These are phyloP conservation scores for Xanthoceras sorbifolium DNA, from an alignment of 345 rosid genomes.

Conservation along the genomic window DNA sequence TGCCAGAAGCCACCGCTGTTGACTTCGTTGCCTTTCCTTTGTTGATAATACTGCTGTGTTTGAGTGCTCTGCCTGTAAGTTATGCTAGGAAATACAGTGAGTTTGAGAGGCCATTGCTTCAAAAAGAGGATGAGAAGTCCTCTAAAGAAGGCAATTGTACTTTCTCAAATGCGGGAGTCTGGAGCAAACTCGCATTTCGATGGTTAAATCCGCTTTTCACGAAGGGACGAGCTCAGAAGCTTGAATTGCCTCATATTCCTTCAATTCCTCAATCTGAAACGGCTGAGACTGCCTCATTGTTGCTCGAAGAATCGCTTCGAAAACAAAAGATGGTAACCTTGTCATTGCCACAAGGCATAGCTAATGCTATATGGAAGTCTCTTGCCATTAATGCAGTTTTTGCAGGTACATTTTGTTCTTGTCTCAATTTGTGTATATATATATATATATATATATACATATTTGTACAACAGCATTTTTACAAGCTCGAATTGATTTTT, in stretches of 20 bases:
- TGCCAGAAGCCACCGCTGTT: slow-evolving; percentile 33
- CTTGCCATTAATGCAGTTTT: slow-evolving; percentile 52
- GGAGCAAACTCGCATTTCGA: slow-evolving; percentile 47
- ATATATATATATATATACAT: too few species aligned
- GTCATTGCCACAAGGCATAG: slow-evolving; percentile 43
- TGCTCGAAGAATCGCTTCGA: slow-evolving; percentile 50
- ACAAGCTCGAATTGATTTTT: slow-evolving; percentile 10
- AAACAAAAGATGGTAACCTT: slow-evolving; percentile 36
- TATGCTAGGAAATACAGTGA: slow-evolving; percentile 14
- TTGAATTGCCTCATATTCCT: slow-evolving; percentile 54
- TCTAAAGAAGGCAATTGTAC: slow-evolving; percentile 3
- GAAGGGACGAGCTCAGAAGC: slow-evolving; percentile 43
- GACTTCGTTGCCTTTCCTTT: slow-evolving; percentile 50
- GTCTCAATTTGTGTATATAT: neutral
- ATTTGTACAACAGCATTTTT: neutral
- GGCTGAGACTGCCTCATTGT: slow-evolving; percentile 46
- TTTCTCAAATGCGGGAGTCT: slow-evolving; percentile 44
- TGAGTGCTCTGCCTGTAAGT: slow-evolving; percentile 23
- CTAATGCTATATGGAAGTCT: slow-evolving; percentile 46
- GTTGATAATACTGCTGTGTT: slow-evolving; percentile 33
- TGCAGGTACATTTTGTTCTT: slow-evolving; percentile 51
- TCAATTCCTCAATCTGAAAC: slow-evolving; percentile 56
- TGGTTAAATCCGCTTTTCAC: slow-evolving; percentile 64
- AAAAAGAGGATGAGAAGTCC: slow-evolving; percentile 18
- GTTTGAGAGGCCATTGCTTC: slow-evolving; percentile 40